phyloP scores from a whole-genome alignment of 768 basidiomycete genomes.

The Trametes coccinea region DNA sequence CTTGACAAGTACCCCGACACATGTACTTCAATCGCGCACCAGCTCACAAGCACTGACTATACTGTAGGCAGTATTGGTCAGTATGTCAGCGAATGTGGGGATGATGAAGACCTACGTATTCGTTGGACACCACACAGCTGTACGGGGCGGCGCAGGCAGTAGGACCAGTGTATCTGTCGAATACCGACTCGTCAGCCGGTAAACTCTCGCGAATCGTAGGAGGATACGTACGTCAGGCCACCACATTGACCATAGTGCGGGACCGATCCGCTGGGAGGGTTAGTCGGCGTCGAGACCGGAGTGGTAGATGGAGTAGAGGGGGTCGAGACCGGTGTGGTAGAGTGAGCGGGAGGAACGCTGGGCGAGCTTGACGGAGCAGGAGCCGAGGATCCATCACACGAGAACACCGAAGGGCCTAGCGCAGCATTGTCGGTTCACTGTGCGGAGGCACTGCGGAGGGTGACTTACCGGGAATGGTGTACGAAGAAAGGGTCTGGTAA shows the following conservation, averaged over 20 bases:
- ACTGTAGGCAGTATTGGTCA: constrained; percentile 25
- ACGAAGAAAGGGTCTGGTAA: constrained; percentile 31
- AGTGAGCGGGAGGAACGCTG: constrained; percentile 15
- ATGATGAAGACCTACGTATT: constrained; percentile 30
- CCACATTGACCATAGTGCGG: constrained; percentile 47
- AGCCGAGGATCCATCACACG: constrained; percentile 26
- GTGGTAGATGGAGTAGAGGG: constrained; percentile 3
- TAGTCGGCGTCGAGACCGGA: constrained; percentile 16
- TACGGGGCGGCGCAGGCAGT: constrained; percentile 39
- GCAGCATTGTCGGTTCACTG: neutral
- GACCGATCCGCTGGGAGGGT: constrained; percentile 32
- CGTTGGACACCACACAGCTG: constrained; percentile 37
- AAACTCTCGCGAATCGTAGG: neutral
- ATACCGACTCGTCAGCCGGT: neutral
- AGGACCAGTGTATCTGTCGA: constrained; percentile 36
- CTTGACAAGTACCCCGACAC: neutral
- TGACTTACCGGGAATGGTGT: constrained; percentile 32
- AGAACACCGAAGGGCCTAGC: constrained; percentile 31
- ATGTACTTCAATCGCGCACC: neutral
- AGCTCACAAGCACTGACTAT: constrained; percentile 37
- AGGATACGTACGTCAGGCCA: constrained; percentile 36
- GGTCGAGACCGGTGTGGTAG: neutral
- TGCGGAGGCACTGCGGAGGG: neutral
- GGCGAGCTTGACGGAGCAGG: constrained; percentile 20
- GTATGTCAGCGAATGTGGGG: neutral